These are phyloP conservation scores for Petunia secreta DNA, from an alignment of 257 asterid genomes.

Conservation along the genomic window DNA sequence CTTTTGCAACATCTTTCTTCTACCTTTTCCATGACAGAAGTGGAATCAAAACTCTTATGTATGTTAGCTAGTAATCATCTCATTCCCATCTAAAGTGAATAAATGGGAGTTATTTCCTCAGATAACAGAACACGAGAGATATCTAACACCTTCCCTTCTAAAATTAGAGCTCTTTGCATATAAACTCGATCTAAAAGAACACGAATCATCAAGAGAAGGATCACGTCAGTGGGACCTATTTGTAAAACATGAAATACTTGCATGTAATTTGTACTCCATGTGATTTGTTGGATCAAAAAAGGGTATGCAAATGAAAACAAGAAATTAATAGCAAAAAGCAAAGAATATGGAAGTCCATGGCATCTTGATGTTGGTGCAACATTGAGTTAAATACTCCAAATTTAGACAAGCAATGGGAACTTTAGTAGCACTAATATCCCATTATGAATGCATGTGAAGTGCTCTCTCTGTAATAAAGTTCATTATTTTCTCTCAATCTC, in stretches of 20 bases:
- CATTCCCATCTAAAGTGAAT: neutral
- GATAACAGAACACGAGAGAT: neutral
- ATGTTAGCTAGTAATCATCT: neutral
- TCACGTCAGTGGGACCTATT: conserved; percentile 15
- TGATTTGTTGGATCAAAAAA: conserved; percentile 9
- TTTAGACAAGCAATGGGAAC: conserved; percentile 48
- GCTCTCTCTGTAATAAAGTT: conserved; percentile 32
- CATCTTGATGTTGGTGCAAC: conserved; percentile 8
- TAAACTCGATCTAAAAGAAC: neutral
- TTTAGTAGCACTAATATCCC: conserved; percentile 40
- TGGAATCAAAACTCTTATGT: neutral
- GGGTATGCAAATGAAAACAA: neutral
- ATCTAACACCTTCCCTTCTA: neutral
- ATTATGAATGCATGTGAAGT: conserved; percentile 43
- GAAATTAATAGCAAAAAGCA: neutral
- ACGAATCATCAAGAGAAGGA: neutral
- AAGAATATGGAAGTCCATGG: conserved; percentile 12
- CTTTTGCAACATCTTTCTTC: neutral
- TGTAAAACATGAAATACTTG: neutral
- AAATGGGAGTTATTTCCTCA: neutral
- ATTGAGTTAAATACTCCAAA: conserved; percentile 36
- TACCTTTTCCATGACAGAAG: neutral
- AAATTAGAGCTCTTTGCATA: neutral
- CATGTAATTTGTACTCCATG: neutral
- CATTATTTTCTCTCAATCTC: conserved; percentile 33